Conservation (phyloP, 164 flowering plant genomes). For the Saururus chinensis region DNA sequence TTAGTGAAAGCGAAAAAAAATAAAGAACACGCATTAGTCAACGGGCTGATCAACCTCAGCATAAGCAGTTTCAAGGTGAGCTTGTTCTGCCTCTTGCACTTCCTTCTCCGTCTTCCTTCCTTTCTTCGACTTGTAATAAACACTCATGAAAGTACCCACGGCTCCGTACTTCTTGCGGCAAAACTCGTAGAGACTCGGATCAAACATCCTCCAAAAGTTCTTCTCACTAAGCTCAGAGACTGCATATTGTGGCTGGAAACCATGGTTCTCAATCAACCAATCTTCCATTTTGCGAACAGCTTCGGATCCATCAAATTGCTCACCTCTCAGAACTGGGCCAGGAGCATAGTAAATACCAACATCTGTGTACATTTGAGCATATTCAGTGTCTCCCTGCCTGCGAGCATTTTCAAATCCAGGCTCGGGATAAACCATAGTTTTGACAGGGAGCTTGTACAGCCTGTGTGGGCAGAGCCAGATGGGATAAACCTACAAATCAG, state of each 20-base stretch:
- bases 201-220: conserved; percentile 98
- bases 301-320: conserved; percentile 78
- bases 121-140: conserved; percentile 93
- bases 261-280: conserved; percentile 95
- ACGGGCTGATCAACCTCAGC: conserved; percentile 45
- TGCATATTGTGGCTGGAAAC: conserved; percentile 95
- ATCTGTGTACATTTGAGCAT: conserved; percentile 97
- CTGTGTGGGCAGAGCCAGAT: conserved; percentile 98
- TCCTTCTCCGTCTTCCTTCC: conserved; percentile 98
- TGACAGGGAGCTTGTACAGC: conserved; percentile 70
- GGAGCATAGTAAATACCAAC: conserved; percentile 93
- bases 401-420: conserved; percentile 74
- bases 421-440: conserved; percentile 87
- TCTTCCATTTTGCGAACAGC: conserved; percentile 80
- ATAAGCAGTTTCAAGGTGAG: conserved; percentile 58
- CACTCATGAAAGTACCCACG: conserved; percentile 94
- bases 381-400: conserved; percentile 82
- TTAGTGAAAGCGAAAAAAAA: neutral
- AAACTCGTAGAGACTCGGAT: conserved; percentile 74
- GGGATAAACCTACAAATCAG: conserved; percentile 62
- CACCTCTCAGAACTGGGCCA: conserved; percentile 91
- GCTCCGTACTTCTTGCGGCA: conserved; percentile 83
- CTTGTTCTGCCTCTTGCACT: conserved; percentile 93
- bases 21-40: neutral
- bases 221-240: conserved; percentile 88